Percentiles rank a stretch among this genome's conserved stretches.
phyloP scores from a whole-genome alignment of 306 rosid species.

The Canavalia gladiata region DNA sequence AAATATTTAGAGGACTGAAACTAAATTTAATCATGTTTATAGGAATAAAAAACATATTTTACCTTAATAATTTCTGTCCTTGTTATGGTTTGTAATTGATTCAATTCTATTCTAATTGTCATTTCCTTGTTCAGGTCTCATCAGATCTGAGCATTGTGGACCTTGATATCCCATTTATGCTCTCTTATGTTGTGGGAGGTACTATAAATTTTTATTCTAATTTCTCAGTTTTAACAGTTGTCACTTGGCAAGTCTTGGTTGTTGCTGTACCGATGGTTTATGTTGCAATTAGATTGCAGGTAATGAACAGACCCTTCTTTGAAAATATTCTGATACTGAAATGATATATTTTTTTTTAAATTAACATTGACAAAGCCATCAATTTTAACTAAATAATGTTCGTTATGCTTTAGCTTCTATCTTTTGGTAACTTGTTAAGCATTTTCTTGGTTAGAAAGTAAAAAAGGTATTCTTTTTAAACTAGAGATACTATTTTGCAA shows the following conservation, averaged over 20 bases:
- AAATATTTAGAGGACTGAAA: too few species aligned
- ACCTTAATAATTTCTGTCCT: not conserved
- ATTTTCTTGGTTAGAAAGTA: not conserved
- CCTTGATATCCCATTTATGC: slow-evolving; percentile 54
- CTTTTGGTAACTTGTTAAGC: not conserved
- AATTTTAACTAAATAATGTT: not conserved
- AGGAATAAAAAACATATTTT: too few species aligned
- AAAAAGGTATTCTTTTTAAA: not conserved
- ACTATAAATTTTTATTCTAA: slow-evolving; percentile 32
- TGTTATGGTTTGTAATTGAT: not conserved
- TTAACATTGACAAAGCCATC: not conserved
- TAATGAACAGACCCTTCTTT: slow-evolving; percentile 39
- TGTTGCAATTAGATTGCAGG: slow-evolving; percentile 55
- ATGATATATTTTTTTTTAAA: not conserved
- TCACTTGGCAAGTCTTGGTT: slow-evolving; percentile 65
- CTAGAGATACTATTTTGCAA: slow-evolving; percentile 67
- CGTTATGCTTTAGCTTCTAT: not conserved
- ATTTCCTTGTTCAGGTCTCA: slow-evolving; percentile 50
- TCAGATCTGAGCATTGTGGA: slow-evolving; percentile 63
- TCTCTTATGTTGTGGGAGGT: slow-evolving; percentile 23
- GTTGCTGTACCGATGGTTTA: slow-evolving; percentile 52
- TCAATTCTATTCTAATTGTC: slow-evolving; percentile 10
- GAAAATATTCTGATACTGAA: not conserved
- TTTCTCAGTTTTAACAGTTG: slow-evolving; percentile 48
- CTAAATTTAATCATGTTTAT: too few species aligned